Evolutionary conservation across 148 eudicot genomes (phyloP).

Genomic region (Vaccinium corymbosum): DNA sequence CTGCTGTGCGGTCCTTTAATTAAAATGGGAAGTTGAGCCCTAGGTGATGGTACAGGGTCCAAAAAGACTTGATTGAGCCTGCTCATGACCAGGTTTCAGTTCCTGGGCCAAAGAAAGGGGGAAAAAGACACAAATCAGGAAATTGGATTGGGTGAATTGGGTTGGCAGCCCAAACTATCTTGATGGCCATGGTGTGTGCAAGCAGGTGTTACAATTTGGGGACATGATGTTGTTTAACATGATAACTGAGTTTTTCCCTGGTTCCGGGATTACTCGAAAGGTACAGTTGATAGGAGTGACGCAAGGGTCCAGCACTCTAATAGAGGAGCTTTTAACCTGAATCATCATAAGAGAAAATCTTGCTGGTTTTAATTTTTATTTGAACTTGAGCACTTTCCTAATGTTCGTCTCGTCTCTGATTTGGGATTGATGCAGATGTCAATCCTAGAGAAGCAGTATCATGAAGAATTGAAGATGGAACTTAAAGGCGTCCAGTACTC

Average conservation of each 20-base stretch:
- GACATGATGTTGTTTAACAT: neutral
- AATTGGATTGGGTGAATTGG: neutral
- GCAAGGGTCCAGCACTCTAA: neutral
- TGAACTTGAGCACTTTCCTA: neutral
- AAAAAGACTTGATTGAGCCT: neutral
- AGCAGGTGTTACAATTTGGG: neutral
- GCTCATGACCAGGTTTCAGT: neutral
- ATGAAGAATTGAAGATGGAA: constrained; percentile 67
- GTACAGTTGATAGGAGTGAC: no score
- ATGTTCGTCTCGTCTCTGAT: neutral
- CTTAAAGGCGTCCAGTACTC: constrained; percentile 34
- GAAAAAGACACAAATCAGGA: neutral
- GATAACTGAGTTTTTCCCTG: neutral
- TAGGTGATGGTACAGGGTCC: neutral
- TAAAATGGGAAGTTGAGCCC: neutral
- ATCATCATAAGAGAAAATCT: neutral
- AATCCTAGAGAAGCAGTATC: constrained; percentile 48
- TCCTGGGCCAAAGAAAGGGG: neutral
- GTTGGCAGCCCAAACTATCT: neutral
- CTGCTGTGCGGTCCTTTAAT: neutral
- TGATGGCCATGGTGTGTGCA: neutral
- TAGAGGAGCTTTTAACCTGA: neutral
- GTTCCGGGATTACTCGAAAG: no score
- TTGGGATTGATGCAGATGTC: constrained; percentile 45
- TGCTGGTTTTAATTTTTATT: neutral